These are phyloP conservation scores for Lodderomyces pseudojiufengensis DNA, from an alignment of 1,139 yeast genomes.

Conservation along the genomic window DNA sequence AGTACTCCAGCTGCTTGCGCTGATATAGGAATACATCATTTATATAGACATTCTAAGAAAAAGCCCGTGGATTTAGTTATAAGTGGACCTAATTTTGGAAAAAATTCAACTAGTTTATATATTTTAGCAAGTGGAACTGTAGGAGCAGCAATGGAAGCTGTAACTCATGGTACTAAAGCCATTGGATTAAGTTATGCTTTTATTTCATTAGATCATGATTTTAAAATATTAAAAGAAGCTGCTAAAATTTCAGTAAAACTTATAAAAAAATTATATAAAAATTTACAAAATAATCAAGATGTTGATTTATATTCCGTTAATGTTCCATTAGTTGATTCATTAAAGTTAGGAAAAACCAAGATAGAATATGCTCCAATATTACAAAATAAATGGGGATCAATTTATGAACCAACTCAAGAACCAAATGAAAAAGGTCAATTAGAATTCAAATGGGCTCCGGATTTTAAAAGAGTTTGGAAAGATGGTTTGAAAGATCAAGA, in stretches of 20 bases:
- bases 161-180: conserved; percentile 69
- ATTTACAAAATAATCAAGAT: conserved; percentile 46
- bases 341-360: conserved; percentile 51
- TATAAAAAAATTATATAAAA: conserved; percentile 51
- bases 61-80: conserved; percentile 77
- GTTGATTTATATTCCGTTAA: conserved; percentile 81
- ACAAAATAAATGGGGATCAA: conserved; percentile 74
- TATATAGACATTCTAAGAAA: conserved; percentile 43
- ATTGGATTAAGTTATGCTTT: conserved; percentile 85
- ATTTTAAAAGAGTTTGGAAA: conserved; percentile 65
- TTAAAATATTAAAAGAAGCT: conserved; percentile 57
- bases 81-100: conserved; percentile 94
- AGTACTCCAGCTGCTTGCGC: conserved; percentile 97
- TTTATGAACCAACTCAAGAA: conserved; percentile 30
- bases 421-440: conserved; percentile 24
- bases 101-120: conserved; percentile 87
- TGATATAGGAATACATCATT: conserved; percentile 81
- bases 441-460: conserved; percentile 76
- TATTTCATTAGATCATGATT: conserved; percentile 51
- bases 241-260: conserved; percentile 63
- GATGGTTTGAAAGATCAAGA: conserved; percentile 51
- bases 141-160: conserved; percentile 96
- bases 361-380: conserved; percentile 73
- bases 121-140: conserved; percentile 93
- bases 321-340: conserved; percentile 61